Evolutionary conservation across 495 filamentous ascomycete genomes (phyloP), one percentile per base, ranked within the genome.

Genomic region (Penicillium waksmanii): DNA sequence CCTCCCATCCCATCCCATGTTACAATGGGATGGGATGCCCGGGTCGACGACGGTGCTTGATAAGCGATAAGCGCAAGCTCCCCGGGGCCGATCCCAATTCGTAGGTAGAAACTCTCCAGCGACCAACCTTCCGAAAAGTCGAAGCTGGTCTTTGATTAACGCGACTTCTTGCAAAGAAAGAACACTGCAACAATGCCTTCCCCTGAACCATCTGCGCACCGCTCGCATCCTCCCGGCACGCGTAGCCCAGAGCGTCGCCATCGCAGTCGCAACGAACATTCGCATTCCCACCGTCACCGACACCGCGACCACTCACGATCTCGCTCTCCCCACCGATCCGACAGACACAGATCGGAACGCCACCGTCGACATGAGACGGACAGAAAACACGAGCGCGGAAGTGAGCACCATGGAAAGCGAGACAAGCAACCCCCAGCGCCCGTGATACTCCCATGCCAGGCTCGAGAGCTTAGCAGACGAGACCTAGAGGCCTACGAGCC

Each of bases 401-500:
- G 61, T 15, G 59, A 61, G 2, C 61, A 49, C 18, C 61, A 55
- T 52, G 62, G 61, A 3, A 33, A 38, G 15, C 51, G 38, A 51
- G 46, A 53, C 49, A 42, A 58, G 38, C 53, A 51, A 25, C 49
- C 46, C 10, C 2, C 46, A 0, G 46, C 46, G 11, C 46, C 49
- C 3, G 49, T 36, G 56, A 60, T 18, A 11, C 64, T 17, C 50
- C 60, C 33, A 35, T 60, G 42, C 50, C 64, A 84, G 43, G 85
- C 90, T 10, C 77, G 82, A 25, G 76, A 79, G 43, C 81, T 97
- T 6, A 81, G 81, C 1, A 89, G 88, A 57, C 77, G 76, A 48
- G 90, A 96, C 65, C 75, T 89, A 17, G 71, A 78, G 4, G 55
- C 67, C 1, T 90, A 89, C 64, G 80, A 80, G 59, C 82, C 89